Evolutionary conservation across 202 grass and related monocot species (phyloP), one percentile per base, ranked within the genome.

Genomic region (Musa balbisiana): DNA sequence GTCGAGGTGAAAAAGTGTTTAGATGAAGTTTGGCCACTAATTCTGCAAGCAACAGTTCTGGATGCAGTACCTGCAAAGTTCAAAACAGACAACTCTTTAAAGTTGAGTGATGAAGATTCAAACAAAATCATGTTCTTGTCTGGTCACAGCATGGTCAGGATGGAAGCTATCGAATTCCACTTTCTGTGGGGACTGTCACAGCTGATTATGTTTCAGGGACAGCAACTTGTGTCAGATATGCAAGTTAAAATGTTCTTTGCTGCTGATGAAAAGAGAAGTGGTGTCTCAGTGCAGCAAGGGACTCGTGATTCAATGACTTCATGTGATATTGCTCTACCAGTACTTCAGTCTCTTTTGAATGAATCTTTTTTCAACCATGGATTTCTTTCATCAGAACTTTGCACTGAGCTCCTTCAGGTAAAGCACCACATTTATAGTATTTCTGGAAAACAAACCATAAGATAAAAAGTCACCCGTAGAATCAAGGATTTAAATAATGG

Each of bases 1-100:
- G 87, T 83, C 52, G 91, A 93, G 89, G 91, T 91, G 68, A 81
- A 91, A 58, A 87, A 89, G 72, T 89, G 85, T 89, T 87, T 98
- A 73, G 85, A 93, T 58, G 91, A 92, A 79, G 80, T 83, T 74
- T 98, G 94, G 94, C 67, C 74, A 77, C 84, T 93, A 73, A 93
- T 98, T 84, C 81, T 98, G 77, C 86, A 93, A 81, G 91, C 94
- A 84, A 79, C 78, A 53, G 88, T 77, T 79, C 71, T 93, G 68
- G 94, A 98, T 92, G 84, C 87, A 60, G 79, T 82, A 74, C 91
- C 91, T 58, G 53, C 82, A 78, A 82, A 89, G 12, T 78, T 88
- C 49, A 60, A 93, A 70, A 79, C 75, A 63, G 74, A 81, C 78
- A 83, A 79, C 20, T 79, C 88, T 80, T 79, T 53, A 11, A 69